Evolutionary conservation across 75 land plant genomes (phyloP), one percentile per base, ranked within the genome.

Genomic region (Cupressus sempervirens): DNA sequence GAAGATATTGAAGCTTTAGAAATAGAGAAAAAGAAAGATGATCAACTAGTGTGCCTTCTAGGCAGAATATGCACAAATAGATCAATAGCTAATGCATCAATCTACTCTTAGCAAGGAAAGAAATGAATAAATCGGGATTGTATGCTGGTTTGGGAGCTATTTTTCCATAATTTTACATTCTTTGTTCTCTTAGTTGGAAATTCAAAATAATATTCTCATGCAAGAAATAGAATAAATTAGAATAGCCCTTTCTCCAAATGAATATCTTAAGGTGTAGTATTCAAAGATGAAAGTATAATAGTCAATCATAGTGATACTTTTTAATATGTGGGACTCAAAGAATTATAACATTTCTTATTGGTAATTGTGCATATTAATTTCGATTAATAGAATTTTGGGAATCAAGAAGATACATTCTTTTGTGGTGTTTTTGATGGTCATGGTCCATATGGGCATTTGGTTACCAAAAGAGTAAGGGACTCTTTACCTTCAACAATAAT

Each of bases 381-480:
- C 29, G 14, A 43, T 85, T 86, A 30, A n/a, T 88, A 94, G 95
- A 86, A 91, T 74, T 94, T 94, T 88, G 94, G 86, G 29, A 91
- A 94, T 7, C 89, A 87, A 58, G 83, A 85, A 38, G 93, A 92
- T 46, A 92, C 93, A 1, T 85, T 91, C 6, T 92, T 95, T 68
- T 93, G 96, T 87, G 96, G 95, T 34, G 95, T 95, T 76, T 95
- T 95, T 90, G 96, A 95, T 87, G 96, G 96, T 34, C 93, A 95
- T 87, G 96, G 96, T 20, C 96, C 92, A 35, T 88, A 80, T 84
- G 96, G 93, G 30, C 96, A 95, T 81, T 86, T 93, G 87, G 95
- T 95, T 75, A 89, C 96, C 43, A 90, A 80, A 84, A 92, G 83
- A 81, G 96, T 95, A 41, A 91, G 97, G 62, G 92, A 93, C 85